These are phyloP conservation scores for Thraustotheca clavata DNA, from an alignment of 352 stramenopile species.

Conservation along the genomic window DNA sequence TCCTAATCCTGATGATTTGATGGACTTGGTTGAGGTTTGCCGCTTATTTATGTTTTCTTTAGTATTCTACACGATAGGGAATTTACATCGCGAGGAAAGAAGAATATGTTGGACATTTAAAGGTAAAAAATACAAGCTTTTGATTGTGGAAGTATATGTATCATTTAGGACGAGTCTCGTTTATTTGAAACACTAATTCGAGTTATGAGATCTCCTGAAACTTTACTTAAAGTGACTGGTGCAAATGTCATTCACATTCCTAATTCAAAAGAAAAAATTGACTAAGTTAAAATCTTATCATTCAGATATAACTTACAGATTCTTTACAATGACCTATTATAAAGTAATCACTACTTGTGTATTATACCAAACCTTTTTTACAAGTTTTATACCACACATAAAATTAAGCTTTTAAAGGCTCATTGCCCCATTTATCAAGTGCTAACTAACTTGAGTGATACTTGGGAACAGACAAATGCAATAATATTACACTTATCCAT, in stretches of 20 bases:
- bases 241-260: conserved; percentile 83
- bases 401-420: not conserved
- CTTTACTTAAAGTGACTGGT: conserved; percentile 74
- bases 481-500: too few species aligned
- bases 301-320: not conserved
- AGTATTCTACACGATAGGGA: conserved; percentile 28
- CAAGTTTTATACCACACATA: not conserved
- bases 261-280: conserved; percentile 71
- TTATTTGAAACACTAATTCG: conserved; percentile 84
- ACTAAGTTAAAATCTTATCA: conserved; percentile 28
- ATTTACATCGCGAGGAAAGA: conserved; percentile 82
- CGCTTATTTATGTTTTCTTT: not conserved
- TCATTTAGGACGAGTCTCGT: conserved; percentile 53
- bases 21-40: conserved; percentile 64
- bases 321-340: not conserved
- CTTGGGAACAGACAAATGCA: too few species aligned
- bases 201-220: conserved; percentile 76
- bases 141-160: not conserved
- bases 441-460: not conserved
- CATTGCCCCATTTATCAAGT: not conserved
- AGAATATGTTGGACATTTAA: conserved; percentile 78
- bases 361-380: too few species aligned
- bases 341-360: too few species aligned
- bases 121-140: conserved; percentile 21
- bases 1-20: conserved; percentile 68